phyloP scores from a whole-genome alignment of 768 basidiomycete genomes.

The Termitomyces heimii region DNA sequence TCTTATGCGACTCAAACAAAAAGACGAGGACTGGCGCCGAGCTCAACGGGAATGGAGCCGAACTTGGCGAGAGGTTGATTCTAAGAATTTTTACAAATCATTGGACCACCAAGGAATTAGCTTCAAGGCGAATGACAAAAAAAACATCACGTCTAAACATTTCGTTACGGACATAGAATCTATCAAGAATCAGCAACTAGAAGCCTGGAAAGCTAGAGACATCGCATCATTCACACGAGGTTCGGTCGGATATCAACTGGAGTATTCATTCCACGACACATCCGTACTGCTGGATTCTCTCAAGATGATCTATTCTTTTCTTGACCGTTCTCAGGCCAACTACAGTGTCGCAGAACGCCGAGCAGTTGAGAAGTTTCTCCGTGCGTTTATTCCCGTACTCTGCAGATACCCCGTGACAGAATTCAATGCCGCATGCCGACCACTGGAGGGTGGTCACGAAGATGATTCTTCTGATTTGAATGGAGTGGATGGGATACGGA shows the following conservation, averaged over 20 bases:
- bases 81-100: slow-evolving; percentile 97
- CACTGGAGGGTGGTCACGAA: slow-evolving; percentile 43
- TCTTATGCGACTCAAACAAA: slow-evolving; percentile 80
- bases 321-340: slow-evolving; percentile 78
- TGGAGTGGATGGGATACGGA: slow-evolving; percentile 28
- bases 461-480: slow-evolving; percentile 30
- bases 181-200: slow-evolving; percentile 54
- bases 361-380: slow-evolving; percentile 78
- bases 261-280: slow-evolving; percentile 72
- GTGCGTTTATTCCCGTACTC: slow-evolving; percentile 76
- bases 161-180: slow-evolving; percentile 78
- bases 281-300: slow-evolving; percentile 82
- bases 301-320: slow-evolving; percentile 85
- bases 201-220: slow-evolving; percentile 27
- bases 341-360: slow-evolving; percentile 77
- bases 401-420: slow-evolving; percentile 66
- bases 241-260: slow-evolving; percentile 64
- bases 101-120: slow-evolving; percentile 93
- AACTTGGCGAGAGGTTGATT: slow-evolving; percentile 95
- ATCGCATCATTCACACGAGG: slow-evolving; percentile 36
- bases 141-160: slow-evolving; percentile 76
- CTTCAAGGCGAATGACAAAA: slow-evolving; percentile 97
- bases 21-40: slow-evolving; percentile 96
- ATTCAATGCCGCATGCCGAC: slow-evolving; percentile 57
- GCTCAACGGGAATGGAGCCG: slow-evolving; percentile 93